These are phyloP conservation scores for Chlamydomonas incerta DNA, from an alignment of 139 green algal genomes.

Conservation along the genomic window DNA sequence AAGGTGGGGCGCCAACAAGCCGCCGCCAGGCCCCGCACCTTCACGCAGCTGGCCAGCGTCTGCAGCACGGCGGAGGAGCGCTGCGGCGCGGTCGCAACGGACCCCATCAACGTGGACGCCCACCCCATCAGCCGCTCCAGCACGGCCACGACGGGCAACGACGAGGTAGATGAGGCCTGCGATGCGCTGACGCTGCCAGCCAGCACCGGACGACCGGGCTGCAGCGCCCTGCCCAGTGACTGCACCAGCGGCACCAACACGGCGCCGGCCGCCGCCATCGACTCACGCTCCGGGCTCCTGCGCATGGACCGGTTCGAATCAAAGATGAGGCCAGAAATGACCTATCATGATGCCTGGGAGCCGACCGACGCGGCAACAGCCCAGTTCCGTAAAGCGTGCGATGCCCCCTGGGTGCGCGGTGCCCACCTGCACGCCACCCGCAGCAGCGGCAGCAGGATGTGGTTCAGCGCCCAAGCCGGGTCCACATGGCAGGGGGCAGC, in stretches of 20 bases:
- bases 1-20: no score
- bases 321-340: no score
- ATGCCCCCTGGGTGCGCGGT: no score
- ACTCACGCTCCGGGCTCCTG: constrained; percentile 23
- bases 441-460: constrained; percentile 35
- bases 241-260: constrained; percentile 20
- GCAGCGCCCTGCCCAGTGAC: background rate
- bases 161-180: no score
- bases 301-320: no score
- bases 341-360: no score
- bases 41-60: background rate
- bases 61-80: background rate
- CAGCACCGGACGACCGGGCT: no score
- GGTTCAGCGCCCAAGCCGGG: constrained; percentile 9
- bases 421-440: constrained; percentile 31
- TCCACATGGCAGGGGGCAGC: background rate
- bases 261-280: constrained; percentile 16
- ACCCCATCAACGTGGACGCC: constrained; percentile 17
- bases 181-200: no score
- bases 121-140: constrained; percentile 17
- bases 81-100: background rate
- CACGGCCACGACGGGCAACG: background rate
- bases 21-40: no score
- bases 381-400: no score
- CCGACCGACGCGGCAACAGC: no score